Conservation (phyloP, 768 basidiomycete species). For the Albatrellus ellisii region DNA sequence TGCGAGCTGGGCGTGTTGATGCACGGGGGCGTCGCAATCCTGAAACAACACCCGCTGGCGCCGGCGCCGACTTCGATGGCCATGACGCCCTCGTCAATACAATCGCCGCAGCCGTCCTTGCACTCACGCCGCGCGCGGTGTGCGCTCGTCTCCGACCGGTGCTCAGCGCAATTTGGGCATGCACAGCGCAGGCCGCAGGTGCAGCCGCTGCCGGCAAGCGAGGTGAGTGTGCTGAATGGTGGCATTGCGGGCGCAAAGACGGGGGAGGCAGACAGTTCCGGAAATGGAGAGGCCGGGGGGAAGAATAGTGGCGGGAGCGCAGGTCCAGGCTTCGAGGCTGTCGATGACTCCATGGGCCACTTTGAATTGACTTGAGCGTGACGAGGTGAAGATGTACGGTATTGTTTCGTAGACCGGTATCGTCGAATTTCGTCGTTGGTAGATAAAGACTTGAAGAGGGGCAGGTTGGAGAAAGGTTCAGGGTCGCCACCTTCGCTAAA, state of each 20-base stretch:
- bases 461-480: background rate
- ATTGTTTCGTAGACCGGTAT: background rate
- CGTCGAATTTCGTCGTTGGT: background rate
- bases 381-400: background rate
- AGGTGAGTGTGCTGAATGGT: conserved; percentile 13
- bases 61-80: conserved; percentile 5
- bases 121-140: background rate
- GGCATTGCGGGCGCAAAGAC: conserved; percentile 7
- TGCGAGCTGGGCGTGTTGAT: background rate
- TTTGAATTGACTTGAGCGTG: background rate
- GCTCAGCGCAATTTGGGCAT: conserved; percentile 10
- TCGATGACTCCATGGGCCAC: background rate
- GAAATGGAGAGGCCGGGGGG: background rate
- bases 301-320: conserved; percentile 12
- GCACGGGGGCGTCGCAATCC: background rate
- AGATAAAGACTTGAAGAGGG: background rate
- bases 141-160: background rate
- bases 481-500: background rate
- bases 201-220: conserved; percentile 14
- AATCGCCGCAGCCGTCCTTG: conserved; percentile 7
- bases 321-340: conserved; percentile 4
- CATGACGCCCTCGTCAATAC: conserved; percentile 7
- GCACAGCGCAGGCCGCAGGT: conserved; percentile 13
- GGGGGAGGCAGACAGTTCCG: background rate
- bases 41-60: background rate